phyloP scores from a whole-genome alignment of 768 basidiomycete species.

The Hydnomerulius pinastri region DNA sequence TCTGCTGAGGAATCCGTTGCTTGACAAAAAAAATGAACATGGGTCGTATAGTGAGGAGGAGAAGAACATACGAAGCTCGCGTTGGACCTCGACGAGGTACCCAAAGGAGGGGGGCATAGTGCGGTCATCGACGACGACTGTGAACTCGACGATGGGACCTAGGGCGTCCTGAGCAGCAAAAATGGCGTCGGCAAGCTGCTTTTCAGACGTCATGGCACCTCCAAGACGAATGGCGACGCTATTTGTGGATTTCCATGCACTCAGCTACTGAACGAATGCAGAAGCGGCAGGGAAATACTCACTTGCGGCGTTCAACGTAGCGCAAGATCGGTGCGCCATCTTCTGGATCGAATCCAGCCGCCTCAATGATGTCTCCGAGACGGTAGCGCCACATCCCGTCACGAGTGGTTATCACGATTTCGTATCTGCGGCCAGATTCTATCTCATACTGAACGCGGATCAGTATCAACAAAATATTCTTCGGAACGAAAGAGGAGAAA shows the following conservation, averaged over 20 bases:
- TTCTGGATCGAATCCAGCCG: slow-evolving; percentile 15
- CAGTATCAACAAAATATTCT: neutral
- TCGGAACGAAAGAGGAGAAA: neutral
- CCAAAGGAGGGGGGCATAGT: neutral
- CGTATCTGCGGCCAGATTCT: slow-evolving; percentile 16
- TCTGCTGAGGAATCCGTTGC: neutral
- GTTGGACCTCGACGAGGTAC: slow-evolving; percentile 16
- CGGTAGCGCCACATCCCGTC: slow-evolving; percentile 27
- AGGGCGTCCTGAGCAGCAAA: slow-evolving; percentile 13
- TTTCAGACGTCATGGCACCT: slow-evolving; percentile 10
- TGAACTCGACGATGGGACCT: slow-evolving; percentile 15
- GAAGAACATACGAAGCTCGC: slow-evolving; percentile 3
- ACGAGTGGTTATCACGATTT: slow-evolving; percentile 19
- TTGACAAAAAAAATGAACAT: neutral
- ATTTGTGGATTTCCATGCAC: neutral
- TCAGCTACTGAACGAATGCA: neutral
- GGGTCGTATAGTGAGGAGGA: neutral
- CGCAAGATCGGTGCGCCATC: slow-evolving; percentile 22
- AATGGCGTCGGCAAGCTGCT: slow-evolving; percentile 13
- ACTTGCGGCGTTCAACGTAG: slow-evolving; percentile 23
- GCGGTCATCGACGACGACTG: slow-evolving; percentile 18
- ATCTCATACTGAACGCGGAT: slow-evolving; percentile 16
- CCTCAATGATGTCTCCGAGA: slow-evolving; percentile 21
- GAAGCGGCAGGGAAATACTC: neutral
- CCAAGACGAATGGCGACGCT: slow-evolving; percentile 9